Conservation (phyloP, 306 rosid genomes). For the Styphnolobium japonicum region DNA sequence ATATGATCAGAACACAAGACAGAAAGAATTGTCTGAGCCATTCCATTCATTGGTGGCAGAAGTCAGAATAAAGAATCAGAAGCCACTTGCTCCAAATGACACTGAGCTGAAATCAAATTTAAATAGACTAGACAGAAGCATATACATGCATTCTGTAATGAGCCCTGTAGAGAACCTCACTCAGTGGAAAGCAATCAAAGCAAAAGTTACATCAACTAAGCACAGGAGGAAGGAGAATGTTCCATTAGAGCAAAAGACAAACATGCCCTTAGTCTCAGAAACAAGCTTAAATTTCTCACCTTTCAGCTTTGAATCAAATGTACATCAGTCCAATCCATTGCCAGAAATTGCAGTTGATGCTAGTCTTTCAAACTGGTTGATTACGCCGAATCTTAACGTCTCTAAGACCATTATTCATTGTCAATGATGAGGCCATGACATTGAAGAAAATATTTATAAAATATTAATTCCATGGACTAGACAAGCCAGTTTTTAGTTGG, state of each 20-base stretch:
- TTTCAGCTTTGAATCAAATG: conserved; percentile 31
- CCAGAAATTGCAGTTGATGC: conserved; percentile 66
- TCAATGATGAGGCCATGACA: conserved; percentile 30
- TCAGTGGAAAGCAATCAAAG: conserved; percentile 64
- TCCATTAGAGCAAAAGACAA: conserved; percentile 31
- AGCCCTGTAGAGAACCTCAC: conserved; percentile 56
- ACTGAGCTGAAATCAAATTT: conserved; percentile 44
- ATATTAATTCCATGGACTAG: conserved; percentile 2
- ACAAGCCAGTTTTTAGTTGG: background rate
- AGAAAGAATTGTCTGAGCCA: conserved; percentile 5
- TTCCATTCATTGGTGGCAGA: background rate
- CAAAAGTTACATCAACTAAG: conserved; percentile 44
- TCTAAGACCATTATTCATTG: conserved; percentile 36
- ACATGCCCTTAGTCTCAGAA: conserved; percentile 17
- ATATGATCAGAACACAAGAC: conserved; percentile 24
- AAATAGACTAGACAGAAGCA: background rate
- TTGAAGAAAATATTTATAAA: conserved; percentile 4
- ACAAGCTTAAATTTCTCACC: conserved; percentile 29
- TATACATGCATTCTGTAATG: conserved; percentile 40
- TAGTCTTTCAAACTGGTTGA: conserved; percentile 83
- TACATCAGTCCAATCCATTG: conserved; percentile 43
- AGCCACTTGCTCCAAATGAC: background rate
- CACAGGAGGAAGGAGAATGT: conserved; percentile 59
- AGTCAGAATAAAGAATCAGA: background rate
- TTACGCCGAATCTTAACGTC: conserved; percentile 36